Conservation (phyloP, 495 filamentous ascomycete species). For the Xylona heveae region DNA sequence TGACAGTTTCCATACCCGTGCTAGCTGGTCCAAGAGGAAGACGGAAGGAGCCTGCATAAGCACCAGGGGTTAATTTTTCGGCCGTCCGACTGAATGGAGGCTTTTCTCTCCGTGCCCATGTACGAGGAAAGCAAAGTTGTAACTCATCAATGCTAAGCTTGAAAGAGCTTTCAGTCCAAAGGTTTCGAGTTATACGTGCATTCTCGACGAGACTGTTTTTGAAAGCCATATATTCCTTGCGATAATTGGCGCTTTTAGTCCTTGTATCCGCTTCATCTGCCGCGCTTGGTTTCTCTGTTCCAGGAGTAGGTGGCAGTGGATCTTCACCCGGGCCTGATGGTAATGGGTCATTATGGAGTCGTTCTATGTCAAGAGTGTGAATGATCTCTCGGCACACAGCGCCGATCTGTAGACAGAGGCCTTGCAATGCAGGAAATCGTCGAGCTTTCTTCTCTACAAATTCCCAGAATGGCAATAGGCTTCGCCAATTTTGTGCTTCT, state of each 20-base stretch:
- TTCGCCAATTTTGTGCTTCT: constrained; percentile 21
- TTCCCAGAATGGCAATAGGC: constrained; percentile 26
- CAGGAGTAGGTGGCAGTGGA: constrained; percentile 18
- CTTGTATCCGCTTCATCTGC: background rate
- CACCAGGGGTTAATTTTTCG: constrained; percentile 2
- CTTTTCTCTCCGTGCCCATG: constrained; percentile 23
- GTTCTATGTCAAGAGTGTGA: constrained; percentile 23
- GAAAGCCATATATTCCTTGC: constrained; percentile 19
- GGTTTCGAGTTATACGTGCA: constrained; percentile 19
- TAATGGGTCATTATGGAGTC: constrained; percentile 17
- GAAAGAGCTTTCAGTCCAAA: constrained; percentile 25
- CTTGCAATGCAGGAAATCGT: constrained; percentile 19
- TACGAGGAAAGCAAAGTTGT: constrained; percentile 20
- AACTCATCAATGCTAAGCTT: constrained; percentile 23
- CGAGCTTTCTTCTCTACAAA: constrained; percentile 20
- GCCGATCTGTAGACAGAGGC: constrained; percentile 23
- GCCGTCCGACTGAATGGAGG: constrained; percentile 12
- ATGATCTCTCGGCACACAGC: constrained; percentile 26
- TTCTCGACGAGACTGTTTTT: constrained; percentile 20
- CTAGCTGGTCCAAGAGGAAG: constrained; percentile 21
- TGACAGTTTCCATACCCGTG: constrained; percentile 24
- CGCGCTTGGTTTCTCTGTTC: constrained; percentile 5
- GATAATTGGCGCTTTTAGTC: background rate
- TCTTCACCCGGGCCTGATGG: constrained; percentile 16
- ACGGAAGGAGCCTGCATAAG: constrained; percentile 22